Evolutionary conservation across 2,329 filamentous ascomycete species (phyloP).

Genomic region (Paramyrothecium roridum): DNA sequence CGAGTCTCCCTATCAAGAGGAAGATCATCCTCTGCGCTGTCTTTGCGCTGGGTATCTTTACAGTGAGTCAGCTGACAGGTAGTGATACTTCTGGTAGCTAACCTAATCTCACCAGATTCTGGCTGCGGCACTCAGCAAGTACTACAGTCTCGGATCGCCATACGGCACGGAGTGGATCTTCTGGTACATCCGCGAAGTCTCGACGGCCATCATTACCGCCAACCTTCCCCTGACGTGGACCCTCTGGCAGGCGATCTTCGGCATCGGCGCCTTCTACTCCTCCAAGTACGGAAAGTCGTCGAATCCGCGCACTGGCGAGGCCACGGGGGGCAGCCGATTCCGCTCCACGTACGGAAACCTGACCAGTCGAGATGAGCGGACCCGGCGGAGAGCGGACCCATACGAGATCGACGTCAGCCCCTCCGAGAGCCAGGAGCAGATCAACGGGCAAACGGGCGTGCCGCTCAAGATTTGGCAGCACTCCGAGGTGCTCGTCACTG

Average conservation of each 20-base stretch:
- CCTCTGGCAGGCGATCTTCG: slow-evolving; percentile 33
- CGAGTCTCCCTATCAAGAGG: slow-evolving; percentile 44
- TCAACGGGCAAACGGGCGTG: slow-evolving; percentile 25
- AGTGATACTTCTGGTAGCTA: background rate
- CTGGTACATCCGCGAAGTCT: slow-evolving; percentile 44
- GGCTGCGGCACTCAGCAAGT: slow-evolving; percentile 29
- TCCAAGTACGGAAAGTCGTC: slow-evolving; percentile 21
- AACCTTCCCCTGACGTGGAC: slow-evolving; percentile 43
- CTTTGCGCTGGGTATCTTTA: slow-evolving; percentile 42
- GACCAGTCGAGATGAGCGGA: slow-evolving; percentile 14
- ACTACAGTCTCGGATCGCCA: slow-evolving; percentile 37
- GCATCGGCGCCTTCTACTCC: slow-evolving; percentile 20
- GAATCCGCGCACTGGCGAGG: slow-evolving; percentile 16
- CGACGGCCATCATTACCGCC: slow-evolving; percentile 40
- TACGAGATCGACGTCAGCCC: slow-evolving; percentile 15
- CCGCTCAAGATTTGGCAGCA: slow-evolving; percentile 34
- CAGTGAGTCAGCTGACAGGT: slow-evolving; percentile 21
- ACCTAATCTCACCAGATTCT: slow-evolving; percentile 11
- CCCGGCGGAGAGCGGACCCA: slow-evolving; percentile 1
- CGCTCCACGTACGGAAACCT: slow-evolving; percentile 18
- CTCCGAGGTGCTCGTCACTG: slow-evolving; percentile 28
- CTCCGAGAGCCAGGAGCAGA: slow-evolving; percentile 32
- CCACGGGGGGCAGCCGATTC: slow-evolving; percentile 10
- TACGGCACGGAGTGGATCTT: slow-evolving; percentile 36
- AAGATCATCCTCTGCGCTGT: slow-evolving; percentile 48